phyloP scores from a whole-genome alignment of 1,284 basidiomycete species.

The Anthracocystis panici-leucophaei region DNA sequence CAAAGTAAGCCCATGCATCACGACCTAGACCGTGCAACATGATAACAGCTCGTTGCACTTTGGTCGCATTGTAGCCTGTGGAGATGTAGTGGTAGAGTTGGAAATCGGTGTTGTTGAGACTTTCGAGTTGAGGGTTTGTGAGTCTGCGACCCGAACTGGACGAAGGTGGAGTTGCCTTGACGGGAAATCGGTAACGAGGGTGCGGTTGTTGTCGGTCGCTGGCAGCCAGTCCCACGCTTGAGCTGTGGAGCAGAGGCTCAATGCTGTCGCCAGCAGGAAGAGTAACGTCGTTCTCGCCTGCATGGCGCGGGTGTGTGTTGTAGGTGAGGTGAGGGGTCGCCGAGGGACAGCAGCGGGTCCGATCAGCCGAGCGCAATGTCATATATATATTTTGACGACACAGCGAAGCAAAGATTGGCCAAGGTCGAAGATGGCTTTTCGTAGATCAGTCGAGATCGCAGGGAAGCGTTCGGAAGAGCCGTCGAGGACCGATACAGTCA shows the following conservation, averaged over 20 bases:
- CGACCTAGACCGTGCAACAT: conserved; percentile 54
- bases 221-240: conserved; percentile 49
- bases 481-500: conserved; percentile 2
- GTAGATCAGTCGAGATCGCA: not conserved
- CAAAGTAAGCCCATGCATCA: conserved; percentile 57
- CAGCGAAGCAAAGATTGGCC: not conserved
- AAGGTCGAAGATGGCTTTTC: not conserved
- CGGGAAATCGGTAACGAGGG: conserved; percentile 33
- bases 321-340: too few species aligned
- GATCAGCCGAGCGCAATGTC: not conserved
- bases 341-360: not conserved
- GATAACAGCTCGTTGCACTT: conserved; percentile 48
- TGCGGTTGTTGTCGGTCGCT: conserved; percentile 44
- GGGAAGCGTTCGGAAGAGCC: not conserved
- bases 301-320: conserved; percentile 9
- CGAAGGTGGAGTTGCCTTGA: conserved; percentile 37
- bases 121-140: conserved; percentile 16
- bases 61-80: conserved; percentile 33
- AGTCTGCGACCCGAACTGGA: conserved; percentile 2
- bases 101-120: conserved; percentile 30
- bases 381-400: not conserved
- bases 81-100: conserved; percentile 53
- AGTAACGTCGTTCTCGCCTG: conserved; percentile 4
- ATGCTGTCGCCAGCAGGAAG: conserved; percentile 12
- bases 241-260: conserved; percentile 6